A percentile compares a stretch with the other conserved stretches of the same genome.
Conservation (phyloP, 225 moss, liverwort and hornwort species). For the Anthoceros angustus region DNA sequence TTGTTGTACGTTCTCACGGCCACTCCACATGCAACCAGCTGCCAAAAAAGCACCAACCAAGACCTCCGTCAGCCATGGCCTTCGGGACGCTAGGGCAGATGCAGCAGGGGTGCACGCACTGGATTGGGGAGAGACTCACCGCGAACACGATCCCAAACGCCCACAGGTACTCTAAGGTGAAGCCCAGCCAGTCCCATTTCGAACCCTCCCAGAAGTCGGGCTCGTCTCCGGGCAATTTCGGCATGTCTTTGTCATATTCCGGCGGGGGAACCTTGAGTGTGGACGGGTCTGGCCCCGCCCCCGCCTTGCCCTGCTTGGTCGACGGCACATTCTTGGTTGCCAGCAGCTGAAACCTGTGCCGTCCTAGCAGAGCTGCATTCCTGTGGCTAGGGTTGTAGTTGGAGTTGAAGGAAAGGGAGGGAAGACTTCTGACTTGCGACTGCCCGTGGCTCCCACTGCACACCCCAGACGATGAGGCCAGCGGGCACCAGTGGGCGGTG, state of each 20-base stretch:
- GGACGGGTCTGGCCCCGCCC: slow-evolving; percentile 5
- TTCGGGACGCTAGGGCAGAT: no score
- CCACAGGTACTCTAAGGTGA: slow-evolving; percentile 76
- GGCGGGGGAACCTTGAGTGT: slow-evolving; percentile 27
- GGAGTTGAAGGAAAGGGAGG: no score
- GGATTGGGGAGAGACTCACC: slow-evolving; percentile 23
- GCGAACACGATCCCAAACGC: slow-evolving; percentile 56
- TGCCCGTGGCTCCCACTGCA: no score
- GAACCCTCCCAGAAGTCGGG: slow-evolving; percentile 83
- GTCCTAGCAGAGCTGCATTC: no score
- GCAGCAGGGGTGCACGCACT: no score
- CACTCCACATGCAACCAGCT: slow-evolving; percentile 60
- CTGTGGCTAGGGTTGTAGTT: neutral
- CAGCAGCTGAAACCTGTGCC: neutral
- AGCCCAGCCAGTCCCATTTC: slow-evolving; percentile 46
- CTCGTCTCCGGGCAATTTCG: slow-evolving; percentile 34
- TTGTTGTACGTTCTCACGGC: slow-evolving; percentile 65
- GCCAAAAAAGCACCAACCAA: slow-evolving; percentile 10
- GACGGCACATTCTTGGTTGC: neutral
- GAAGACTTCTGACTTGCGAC: no score
- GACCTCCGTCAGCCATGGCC: no score
- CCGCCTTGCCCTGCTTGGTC: neutral
- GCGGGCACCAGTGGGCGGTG: no score
- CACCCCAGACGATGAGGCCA: no score
- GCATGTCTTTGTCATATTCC: slow-evolving; percentile 29